These are phyloP conservation scores for Alternaria angustiovoidea DNA, from an alignment of 2,329 filamentous ascomycete genomes.

Conservation along the genomic window DNA sequence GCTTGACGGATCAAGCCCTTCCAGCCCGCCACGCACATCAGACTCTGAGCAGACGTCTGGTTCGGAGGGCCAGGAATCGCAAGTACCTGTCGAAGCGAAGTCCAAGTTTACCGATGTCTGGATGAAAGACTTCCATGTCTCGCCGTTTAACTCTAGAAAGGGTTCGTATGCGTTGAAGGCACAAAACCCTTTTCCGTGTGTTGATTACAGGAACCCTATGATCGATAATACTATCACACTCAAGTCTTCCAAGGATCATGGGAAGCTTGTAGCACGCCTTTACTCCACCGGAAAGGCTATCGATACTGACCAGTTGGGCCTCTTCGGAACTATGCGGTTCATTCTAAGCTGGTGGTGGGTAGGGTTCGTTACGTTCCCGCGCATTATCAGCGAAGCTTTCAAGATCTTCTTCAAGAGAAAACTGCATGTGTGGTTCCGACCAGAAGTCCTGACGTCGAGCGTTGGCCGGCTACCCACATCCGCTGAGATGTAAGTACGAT, in stretches of 20 bases:
- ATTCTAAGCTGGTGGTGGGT: constrained; percentile 71
- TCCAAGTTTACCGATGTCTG: constrained; percentile 61
- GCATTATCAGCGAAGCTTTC: constrained; percentile 69
- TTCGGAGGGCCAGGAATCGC: constrained; percentile 10
- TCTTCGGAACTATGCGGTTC: constrained; percentile 57
- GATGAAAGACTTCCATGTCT: constrained; percentile 79
- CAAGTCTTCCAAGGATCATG: constrained; percentile 65
- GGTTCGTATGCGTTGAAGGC: constrained; percentile 59
- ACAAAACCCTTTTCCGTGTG: constrained; percentile 53
- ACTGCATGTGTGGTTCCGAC: constrained; percentile 71
- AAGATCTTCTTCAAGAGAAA: constrained; percentile 64
- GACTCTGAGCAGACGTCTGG: constrained; percentile 15
- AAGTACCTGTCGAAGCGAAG: constrained; percentile 13
- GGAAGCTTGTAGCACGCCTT: constrained; percentile 69
- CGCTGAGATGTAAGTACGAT: constrained; percentile 54
- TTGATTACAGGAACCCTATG: constrained; percentile 38
- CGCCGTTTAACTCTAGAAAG: constrained; percentile 71
- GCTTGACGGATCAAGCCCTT: constrained; percentile 52
- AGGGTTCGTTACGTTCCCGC: constrained; percentile 70
- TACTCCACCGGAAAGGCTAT: constrained; percentile 62
- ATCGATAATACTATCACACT: constrained; percentile 70
- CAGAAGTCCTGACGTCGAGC: constrained; percentile 67
- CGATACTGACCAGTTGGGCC: constrained; percentile 59
- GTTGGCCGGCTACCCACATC: constrained; percentile 62
- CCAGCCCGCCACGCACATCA: constrained; percentile 38